Evolutionary conservation across 176 grass and related monocot species (phyloP), one percentile per base, ranked within the genome.

Genomic region (Zoysia pacifica): DNA sequence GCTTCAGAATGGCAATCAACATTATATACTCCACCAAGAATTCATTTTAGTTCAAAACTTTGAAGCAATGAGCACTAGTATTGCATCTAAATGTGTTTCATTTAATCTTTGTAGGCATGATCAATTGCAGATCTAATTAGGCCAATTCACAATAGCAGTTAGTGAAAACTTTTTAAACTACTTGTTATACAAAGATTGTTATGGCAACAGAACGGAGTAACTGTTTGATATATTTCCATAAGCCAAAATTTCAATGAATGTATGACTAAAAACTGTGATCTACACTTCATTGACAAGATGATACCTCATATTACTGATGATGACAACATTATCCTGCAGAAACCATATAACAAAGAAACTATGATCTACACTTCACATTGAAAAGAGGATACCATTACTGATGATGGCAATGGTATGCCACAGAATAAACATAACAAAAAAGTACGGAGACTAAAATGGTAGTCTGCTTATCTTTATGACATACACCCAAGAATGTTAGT

Each of bases 1-100:
- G 82, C 65, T 64, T 40, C 56, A 89, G 18, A 76, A 85, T 59
- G 14, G 5, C 13, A 72, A 47, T 49, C 44, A 85, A 64, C 49
- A 72, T 70, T 56, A 84, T 43, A 16, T 1, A 20, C 69, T 4
- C 13, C 7, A 3, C 64, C 13, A 88, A 13, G 51, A 62, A 47
- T 28, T 83, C 16, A 53, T 61, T 53, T 79, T 63, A 60, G 50
- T 14, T 83, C 13, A 15, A 16, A 73, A 38, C 11, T 43, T 16
- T 53, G 36, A 69, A 59, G 15, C 43, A 83, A 51, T 5, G 9
- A 48, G 20, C 8, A 4, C 28, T 28, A 28, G 47, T 42, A 40
- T 48, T 60, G 20, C 48, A 77, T 28, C 15, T 43, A 66, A 80
- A 18, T 56, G 6, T 69, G 12, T 3, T 71, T 68, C 59, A 9